A percentile compares a stretch with the other conserved stretches of the same genome.
phyloP scores from a whole-genome alignment of 176 grass and related monocot genomes.

The Lolium multiflorum region DNA sequence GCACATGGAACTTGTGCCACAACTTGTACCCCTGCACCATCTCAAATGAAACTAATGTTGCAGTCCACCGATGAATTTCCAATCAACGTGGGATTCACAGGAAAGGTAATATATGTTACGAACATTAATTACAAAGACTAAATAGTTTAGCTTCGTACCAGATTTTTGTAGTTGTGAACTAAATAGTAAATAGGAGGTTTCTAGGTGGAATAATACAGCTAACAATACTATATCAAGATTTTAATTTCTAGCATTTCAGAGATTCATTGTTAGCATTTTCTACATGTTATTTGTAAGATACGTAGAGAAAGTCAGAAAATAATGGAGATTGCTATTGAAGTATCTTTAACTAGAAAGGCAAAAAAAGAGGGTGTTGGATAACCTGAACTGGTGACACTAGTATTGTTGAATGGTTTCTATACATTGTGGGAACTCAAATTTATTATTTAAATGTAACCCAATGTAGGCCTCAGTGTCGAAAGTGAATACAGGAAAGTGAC shows the following conservation, averaged over 20 bases:
- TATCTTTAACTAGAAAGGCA: slow-evolving; percentile 25
- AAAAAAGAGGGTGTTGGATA: background rate
- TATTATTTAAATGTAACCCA: background rate
- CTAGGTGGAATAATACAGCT: background rate
- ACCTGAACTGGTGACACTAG: slow-evolving; percentile 4
- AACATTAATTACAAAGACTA: slow-evolving; percentile 11
- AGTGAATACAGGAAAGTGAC: background rate
- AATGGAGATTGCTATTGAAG: background rate
- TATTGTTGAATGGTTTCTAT: background rate
- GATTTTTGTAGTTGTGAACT: slow-evolving; percentile 13
- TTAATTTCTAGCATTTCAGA: slow-evolving; percentile 17
- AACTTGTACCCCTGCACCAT: slow-evolving; percentile 89
- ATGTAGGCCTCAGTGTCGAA: background rate
- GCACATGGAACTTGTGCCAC: slow-evolving; percentile 97
- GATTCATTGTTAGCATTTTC: slow-evolving; percentile 22
- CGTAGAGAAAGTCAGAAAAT: background rate
- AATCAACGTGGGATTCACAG: slow-evolving; percentile 92
- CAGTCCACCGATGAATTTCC: slow-evolving; percentile 89
- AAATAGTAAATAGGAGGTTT: slow-evolving; percentile 9
- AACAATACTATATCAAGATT: slow-evolving; percentile 21
- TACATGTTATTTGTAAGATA: slow-evolving; percentile 25
- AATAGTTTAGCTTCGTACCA: background rate
- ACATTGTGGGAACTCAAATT: slow-evolving; percentile 2
- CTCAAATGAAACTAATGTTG: slow-evolving; percentile 94
- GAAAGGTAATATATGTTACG: slow-evolving; percentile 62